phyloP scores from a whole-genome alignment of 2,329 filamentous ascomycete species.

The Amauroascus niger region DNA sequence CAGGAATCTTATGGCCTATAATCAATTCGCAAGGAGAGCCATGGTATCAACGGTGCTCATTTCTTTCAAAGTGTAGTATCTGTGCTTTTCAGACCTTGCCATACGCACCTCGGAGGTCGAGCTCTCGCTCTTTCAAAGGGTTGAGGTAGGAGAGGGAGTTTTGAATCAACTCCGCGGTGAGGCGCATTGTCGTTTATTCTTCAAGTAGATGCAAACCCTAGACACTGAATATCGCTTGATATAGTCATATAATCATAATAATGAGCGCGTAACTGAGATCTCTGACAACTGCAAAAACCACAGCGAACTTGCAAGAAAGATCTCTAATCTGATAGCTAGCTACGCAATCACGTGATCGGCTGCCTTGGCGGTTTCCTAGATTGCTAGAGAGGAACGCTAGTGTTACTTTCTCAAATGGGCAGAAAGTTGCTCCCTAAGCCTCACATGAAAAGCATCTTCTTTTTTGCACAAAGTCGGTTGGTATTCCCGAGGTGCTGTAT shows the following conservation, averaged over 20 bases:
- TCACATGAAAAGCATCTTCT: too few species aligned
- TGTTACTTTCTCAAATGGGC: too few species aligned
- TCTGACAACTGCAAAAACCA: not conserved
- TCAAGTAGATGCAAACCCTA: not conserved
- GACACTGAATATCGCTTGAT: not conserved
- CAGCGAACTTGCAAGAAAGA: not conserved
- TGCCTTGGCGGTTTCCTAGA: too few species aligned
- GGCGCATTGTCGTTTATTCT: conserved; percentile 57
- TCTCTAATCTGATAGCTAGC: too few species aligned
- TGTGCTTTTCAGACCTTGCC: conserved; percentile 65
- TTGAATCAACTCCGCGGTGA: conserved; percentile 90
- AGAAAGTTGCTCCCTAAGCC: too few species aligned
- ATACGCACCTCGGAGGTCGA: conserved; percentile 95
- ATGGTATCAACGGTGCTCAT: conserved; percentile 77
- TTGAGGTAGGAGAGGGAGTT: conserved; percentile 96
- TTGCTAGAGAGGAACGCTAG: too few species aligned
- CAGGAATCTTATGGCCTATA: conserved; percentile 94
- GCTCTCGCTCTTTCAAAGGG: conserved; percentile 94
- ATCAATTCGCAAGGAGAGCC: conserved; percentile 33
- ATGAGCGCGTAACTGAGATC: not conserved
- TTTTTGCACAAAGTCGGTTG: too few species aligned
- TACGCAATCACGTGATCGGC: too few species aligned
- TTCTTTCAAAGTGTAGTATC: conserved; percentile 76
- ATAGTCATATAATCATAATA: not conserved
- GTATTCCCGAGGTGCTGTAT: too few species aligned